Evolutionary conservation across 192 early-diverging fungal species (phyloP), one percentile per base, ranked within the genome.

Genomic region (Podochytrium sp.): DNA sequence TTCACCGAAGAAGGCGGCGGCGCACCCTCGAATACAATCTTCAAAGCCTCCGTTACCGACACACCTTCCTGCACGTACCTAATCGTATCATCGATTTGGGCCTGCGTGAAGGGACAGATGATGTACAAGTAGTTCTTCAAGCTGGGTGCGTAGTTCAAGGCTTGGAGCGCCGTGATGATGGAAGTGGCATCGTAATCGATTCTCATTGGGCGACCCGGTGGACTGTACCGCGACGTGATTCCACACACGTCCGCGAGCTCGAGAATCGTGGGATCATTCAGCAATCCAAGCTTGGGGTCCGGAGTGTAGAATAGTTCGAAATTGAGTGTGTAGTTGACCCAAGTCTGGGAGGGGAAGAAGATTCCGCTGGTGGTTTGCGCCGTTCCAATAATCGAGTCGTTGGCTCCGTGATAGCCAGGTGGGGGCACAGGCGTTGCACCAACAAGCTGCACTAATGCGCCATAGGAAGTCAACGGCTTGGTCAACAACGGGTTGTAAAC

Each of bases 231-330:
- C 7, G 68, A 51, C 20, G 60, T 63, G 18, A 79, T 64, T n/a
- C 68, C 68, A 53, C 78, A 79, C 16, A 65, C 74, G 35, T 74
- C 71, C 7, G 74, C 59, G 27, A 79, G 38, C 42, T 75, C 64
- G 32, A 60, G 59, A 32, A 79, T 25, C 32, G 59, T 73, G 1
- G 78, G 78, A 49, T 79, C 78, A 35, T 56, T 53, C n/a, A 75
- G 25, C 6, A 79, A 16, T 10, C 66, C 72, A 1, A 69, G 16
- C 18, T 70, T 23, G 55, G 37, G 51, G 33, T 56, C 59, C 18
- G 56, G 65, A 3, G 39, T 64, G 59, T 75, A 79, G 30, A 37
- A 27, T 33, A 79, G 37, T 14, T 71, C 65, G 61, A 79, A 79
- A 42, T 50, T 41, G 39, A 79, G 33, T n/a, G 57, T 35, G 52